These are phyloP conservation scores for Colletotrichum sp. DNA, from an alignment of 2,329 filamentous ascomycete species.

Conservation along the genomic window DNA sequence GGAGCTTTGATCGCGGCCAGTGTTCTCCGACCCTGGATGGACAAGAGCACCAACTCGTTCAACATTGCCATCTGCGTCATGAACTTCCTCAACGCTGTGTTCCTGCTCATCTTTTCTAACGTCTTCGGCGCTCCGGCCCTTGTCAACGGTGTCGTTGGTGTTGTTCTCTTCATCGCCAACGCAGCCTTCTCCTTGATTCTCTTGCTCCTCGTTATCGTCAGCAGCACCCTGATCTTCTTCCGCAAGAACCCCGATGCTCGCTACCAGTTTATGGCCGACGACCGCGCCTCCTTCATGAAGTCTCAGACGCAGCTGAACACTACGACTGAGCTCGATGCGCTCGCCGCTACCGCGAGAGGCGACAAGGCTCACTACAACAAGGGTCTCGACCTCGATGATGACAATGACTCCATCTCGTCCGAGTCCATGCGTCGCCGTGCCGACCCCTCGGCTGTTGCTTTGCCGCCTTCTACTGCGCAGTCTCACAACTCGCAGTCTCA, in stretches of 20 bases:
- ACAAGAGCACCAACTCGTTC: conserved; percentile 96
- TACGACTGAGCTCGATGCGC: conserved; percentile 86
- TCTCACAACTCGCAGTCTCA: conserved; percentile 24
- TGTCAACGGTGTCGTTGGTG: conserved; percentile 86
- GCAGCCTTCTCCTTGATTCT: conserved; percentile 83
- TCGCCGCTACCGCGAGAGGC: conserved; percentile 87
- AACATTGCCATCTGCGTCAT: conserved; percentile 90
- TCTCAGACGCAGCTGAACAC: conserved; percentile 80
- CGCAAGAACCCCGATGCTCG: conserved; percentile 94
- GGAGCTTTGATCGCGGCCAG: conserved; percentile 77
- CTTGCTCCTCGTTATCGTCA: conserved; percentile 74
- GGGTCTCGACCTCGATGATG: conserved; percentile 44
- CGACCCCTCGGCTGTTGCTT: conserved; percentile 24
- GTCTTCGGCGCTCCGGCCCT: conserved; percentile 85
- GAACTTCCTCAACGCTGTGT: conserved; percentile 91
- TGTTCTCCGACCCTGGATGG: conserved; percentile 94
- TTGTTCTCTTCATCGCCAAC: conserved; percentile 88
- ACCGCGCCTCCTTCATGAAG: conserved; percentile 97
- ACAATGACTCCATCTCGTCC: conserved; percentile 45
- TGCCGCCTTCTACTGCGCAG: conserved; percentile 30
- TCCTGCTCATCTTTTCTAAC: conserved; percentile 85
- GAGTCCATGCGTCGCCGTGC: conserved; percentile 41
- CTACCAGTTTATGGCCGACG: conserved; percentile 96
- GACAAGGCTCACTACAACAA: conserved; percentile 60
- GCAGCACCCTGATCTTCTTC: conserved; percentile 73